Percentiles rank a stretch among this genome's conserved stretches.
Evolutionary conservation across 345 rosid species (phyloP).

Genomic region (Eucalyptus cladocalyx): DNA sequence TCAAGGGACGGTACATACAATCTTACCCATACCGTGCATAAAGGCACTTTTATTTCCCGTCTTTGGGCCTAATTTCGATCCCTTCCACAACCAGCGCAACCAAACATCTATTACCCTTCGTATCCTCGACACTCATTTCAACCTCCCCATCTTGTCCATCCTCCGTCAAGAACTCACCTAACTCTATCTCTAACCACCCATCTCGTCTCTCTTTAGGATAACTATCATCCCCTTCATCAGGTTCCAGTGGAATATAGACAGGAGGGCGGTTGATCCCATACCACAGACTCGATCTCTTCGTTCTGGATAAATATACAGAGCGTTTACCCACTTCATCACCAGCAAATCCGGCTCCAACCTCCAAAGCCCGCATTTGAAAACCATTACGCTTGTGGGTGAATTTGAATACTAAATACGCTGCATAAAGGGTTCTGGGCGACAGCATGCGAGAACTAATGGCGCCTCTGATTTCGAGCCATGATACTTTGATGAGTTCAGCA

Average conservation of each 20-base stretch:
- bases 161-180: constrained; percentile 9
- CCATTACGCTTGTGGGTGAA: neutral
- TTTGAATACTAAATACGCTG: neutral
- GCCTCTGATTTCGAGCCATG: neutral
- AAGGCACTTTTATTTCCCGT: neutral
- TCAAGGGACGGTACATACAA: neutral
- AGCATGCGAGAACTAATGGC: neutral
- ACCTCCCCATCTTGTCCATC: constrained; percentile 1
- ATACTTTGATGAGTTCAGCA: neutral
- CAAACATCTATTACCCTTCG: neutral
- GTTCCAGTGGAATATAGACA: neutral
- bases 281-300: neutral
- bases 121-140: neutral
- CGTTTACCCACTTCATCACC: neutral
- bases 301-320: neutral
- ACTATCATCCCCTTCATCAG: neutral
- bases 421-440: neutral
- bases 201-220: neutral
- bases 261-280: too few species aligned
- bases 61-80: neutral
- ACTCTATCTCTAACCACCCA: constrained; percentile 12
- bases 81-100: neutral
- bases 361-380: neutral
- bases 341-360: neutral
- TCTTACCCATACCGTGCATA: neutral